A percentile compares a stretch with the other conserved stretches of the same genome.
Conservation (phyloP, 202 grass and related monocot genomes). For the Carex arenaria region DNA sequence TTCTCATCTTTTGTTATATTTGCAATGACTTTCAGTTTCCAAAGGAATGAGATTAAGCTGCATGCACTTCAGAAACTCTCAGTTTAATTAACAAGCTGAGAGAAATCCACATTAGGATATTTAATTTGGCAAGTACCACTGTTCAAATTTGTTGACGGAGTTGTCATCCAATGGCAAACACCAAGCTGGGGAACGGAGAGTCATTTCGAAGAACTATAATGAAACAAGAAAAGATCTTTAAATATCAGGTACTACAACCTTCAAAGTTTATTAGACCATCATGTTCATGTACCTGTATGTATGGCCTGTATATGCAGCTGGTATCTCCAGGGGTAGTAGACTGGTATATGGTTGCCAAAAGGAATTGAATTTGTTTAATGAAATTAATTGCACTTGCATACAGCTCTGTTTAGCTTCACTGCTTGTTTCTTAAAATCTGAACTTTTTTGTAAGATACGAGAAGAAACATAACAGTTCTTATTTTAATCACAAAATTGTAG, state of each 20-base stretch:
- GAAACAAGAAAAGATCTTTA: slow-evolving; percentile 36
- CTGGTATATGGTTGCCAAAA: slow-evolving; percentile 1
- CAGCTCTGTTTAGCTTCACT: not conserved
- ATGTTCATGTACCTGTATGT: not conserved
- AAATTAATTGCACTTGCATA: slow-evolving; percentile 17
- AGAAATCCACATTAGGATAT: not conserved
- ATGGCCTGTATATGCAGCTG: not conserved
- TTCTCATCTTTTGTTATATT: not conserved
- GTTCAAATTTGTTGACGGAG: not conserved
- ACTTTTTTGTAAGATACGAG: not conserved
- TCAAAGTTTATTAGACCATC: not conserved
- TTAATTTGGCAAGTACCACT: not conserved
- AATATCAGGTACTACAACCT: slow-evolving; percentile 27
- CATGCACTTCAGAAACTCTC: not conserved
- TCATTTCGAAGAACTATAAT: slow-evolving; percentile 26
- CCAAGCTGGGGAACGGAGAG: slow-evolving; percentile 8
- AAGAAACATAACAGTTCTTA: not conserved
- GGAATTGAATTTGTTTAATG: not conserved
- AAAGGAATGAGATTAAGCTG: not conserved
- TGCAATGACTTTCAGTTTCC: not conserved
- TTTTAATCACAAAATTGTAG: slow-evolving; percentile 18
- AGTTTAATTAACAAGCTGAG: not conserved
- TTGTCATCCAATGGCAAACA: slow-evolving; percentile 17
- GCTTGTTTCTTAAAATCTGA: not conserved
- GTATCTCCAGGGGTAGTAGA: not conserved